Percentiles rank a stretch among this genome's conserved stretches.
Conservation (phyloP, 1,284 basidiomycete species). For the Gastroboletus turbinatus region DNA sequence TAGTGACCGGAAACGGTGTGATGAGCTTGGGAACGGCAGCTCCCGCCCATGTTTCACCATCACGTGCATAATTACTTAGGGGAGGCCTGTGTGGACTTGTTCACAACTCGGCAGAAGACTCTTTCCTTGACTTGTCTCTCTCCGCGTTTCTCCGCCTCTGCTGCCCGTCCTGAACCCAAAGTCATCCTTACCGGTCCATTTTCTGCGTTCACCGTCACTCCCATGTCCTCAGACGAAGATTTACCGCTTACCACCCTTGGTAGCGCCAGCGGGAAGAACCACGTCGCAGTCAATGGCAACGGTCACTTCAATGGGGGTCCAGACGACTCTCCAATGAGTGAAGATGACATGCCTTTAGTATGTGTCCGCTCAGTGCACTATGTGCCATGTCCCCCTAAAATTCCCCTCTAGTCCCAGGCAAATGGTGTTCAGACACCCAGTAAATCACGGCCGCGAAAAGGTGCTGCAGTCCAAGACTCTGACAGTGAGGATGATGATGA, state of each 20-base stretch:
- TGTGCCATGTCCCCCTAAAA: constrained; percentile 16
- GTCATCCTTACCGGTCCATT: background rate
- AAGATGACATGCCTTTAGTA: constrained; percentile 71
- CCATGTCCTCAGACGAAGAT: constrained; percentile 67
- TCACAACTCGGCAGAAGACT: constrained; percentile 23
- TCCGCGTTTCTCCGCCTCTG: constrained; percentile 22
- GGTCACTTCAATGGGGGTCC: constrained; percentile 38
- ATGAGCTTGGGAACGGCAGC: background rate
- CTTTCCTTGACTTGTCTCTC: constrained; percentile 22
- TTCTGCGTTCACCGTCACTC: constrained; percentile 26
- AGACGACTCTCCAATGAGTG: constrained; percentile 56
- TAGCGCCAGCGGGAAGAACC: constrained; percentile 36
- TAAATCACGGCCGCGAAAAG: constrained; percentile 55
- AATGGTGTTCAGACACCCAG: constrained; percentile 39
- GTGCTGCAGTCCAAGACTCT: constrained; percentile 54
- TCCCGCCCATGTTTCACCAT: constrained; percentile 4
- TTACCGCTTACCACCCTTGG: constrained; percentile 53
- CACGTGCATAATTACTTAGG: constrained; percentile 47
- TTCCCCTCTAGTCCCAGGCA: constrained; percentile 43
- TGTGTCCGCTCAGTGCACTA: constrained; percentile 26
- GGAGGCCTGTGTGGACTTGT: constrained; percentile 55
- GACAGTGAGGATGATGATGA: constrained; percentile 78
- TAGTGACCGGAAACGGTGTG: constrained; percentile 12
- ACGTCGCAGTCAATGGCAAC: constrained; percentile 47
- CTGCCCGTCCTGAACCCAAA: background rate